These are phyloP conservation scores for Albizia julibrissin DNA, from an alignment of 306 rosid genomes.

Conservation along the genomic window DNA sequence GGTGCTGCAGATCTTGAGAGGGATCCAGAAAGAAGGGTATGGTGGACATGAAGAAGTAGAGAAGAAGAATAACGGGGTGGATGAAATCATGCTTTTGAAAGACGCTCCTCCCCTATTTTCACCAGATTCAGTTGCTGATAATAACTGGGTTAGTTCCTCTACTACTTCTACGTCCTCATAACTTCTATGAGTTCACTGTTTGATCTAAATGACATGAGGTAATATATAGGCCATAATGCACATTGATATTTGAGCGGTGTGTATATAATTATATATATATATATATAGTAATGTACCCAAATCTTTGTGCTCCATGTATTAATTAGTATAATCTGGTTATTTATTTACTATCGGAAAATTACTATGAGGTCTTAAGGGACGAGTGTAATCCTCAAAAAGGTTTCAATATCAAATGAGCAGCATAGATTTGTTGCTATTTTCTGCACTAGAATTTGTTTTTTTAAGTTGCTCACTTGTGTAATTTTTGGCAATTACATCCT, in stretches of 20 bases:
- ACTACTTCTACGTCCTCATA: slow-evolving; percentile 58
- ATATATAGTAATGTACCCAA: not conserved
- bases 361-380: too few species aligned
- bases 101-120: slow-evolving; percentile 53
- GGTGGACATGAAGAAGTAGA: slow-evolving; percentile 33
- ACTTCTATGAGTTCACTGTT: slow-evolving; percentile 34
- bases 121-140: slow-evolving; percentile 64
- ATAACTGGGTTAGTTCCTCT: slow-evolving; percentile 62
- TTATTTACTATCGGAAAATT: not conserved
- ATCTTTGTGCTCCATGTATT: slow-evolving; percentile 11
- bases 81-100: slow-evolving; percentile 58
- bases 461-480: too few species aligned
- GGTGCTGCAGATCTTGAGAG: slow-evolving; percentile 59
- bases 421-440: too few species aligned
- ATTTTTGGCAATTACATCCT: too few species aligned
- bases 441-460: too few species aligned
- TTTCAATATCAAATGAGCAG: too few species aligned
- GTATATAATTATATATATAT: slow-evolving; percentile 3
- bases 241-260: not conserved
- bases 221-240: not conserved
- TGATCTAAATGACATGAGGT: slow-evolving; percentile 11
- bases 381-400: too few species aligned
- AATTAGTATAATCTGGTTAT: not conserved
- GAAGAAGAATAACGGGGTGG: slow-evolving; percentile 39
- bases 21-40: slow-evolving; percentile 55